Evolutionary conservation across 108 stramenopile species (phyloP), one percentile per base, ranked within the genome.

Genomic region (Stephanodiscus triporus): DNA sequence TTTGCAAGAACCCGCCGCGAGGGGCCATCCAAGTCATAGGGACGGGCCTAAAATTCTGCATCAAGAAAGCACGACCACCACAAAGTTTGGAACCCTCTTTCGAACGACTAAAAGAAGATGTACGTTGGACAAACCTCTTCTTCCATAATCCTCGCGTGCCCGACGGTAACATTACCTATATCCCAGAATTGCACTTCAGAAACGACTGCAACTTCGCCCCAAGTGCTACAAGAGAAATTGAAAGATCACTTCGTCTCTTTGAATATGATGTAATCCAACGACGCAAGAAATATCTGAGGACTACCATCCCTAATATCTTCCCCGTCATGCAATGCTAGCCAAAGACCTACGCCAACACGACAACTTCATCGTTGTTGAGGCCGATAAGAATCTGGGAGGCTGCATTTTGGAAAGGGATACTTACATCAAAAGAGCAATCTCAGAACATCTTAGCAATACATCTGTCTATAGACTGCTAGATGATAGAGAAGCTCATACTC

Each of bases 21-120:
- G 72, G 72, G 6, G 34, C 74, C 5, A 61, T 32, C 29, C 37
- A 13, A 14, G 48, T 68, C 8, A 29, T 75, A 6, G 51, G 54
- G 0, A 26, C 51, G 0, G 74, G 74, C 5, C 66, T 75, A 13
- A 75, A 75, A 20, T 75, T 40, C 66, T 66, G 66, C 53, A 53
- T 75, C 20, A 45, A 67, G 67, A 58, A 59, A 6, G 16, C 29
- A 10, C 6, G 5, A 42, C 65, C 74, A 27, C 56, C 65, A 36
- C 48, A 67, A 27, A 27, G 67, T 16, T 40, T 67, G 3, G 22
- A 68, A 53, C 1, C 1, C 0, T 47, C 74, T 2, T 54, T 56
- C 10, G 43, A 27, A 0, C 40, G 74, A 34, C 49, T 75, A 24
- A 43, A 20, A 13, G 48, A 59, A 17, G 45, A 75, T 47, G 20